A percentile compares a stretch with the other conserved stretches of the same genome.
Evolutionary conservation across 2,329 filamentous ascomycete genomes (phyloP).

Genomic region (Paracamarosporium sp.): DNA sequence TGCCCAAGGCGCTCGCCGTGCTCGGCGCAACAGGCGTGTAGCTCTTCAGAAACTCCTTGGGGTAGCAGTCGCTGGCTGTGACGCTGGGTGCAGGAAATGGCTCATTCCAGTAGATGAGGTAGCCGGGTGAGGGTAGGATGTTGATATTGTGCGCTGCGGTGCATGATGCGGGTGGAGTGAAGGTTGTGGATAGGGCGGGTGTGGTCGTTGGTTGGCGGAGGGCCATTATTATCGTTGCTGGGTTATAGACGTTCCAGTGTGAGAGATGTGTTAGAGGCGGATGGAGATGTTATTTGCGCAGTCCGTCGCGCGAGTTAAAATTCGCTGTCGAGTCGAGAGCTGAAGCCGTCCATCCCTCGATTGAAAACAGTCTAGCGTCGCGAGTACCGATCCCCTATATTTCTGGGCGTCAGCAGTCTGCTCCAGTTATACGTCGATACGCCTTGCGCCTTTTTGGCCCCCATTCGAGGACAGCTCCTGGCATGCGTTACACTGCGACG

Average conservation of each 20-base stretch:
- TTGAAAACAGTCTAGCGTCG: neutral
- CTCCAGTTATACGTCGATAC: no score
- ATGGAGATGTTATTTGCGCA: neutral
- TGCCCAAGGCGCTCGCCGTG: neutral
- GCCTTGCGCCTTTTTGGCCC: no score
- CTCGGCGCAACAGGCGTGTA: constrained; percentile 24
- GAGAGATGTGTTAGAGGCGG: no score
- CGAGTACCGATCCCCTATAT: neutral
- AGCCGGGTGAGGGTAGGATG: constrained; percentile 25
- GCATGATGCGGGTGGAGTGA: constrained; percentile 32
- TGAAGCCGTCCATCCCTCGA: neutral
- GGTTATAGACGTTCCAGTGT: no score
- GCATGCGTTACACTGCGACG: no score
- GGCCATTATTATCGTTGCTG: neutral
- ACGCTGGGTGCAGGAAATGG: constrained; percentile 23
- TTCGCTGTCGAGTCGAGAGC: no score
- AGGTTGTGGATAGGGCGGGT: constrained; percentile 29
- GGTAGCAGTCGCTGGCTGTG: constrained; percentile 29
- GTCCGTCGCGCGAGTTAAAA: no score
- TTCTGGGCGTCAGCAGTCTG: no score
- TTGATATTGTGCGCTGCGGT: constrained; percentile 21
- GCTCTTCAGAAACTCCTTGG: constrained; percentile 23
- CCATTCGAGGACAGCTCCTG: no score
- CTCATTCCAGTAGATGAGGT: constrained; percentile 30
- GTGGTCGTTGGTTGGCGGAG: constrained; percentile 13